These are phyloP conservation scores for Pholiota adiposa DNA, from an alignment of 1,284 basidiomycete genomes.

Conservation along the genomic window DNA sequence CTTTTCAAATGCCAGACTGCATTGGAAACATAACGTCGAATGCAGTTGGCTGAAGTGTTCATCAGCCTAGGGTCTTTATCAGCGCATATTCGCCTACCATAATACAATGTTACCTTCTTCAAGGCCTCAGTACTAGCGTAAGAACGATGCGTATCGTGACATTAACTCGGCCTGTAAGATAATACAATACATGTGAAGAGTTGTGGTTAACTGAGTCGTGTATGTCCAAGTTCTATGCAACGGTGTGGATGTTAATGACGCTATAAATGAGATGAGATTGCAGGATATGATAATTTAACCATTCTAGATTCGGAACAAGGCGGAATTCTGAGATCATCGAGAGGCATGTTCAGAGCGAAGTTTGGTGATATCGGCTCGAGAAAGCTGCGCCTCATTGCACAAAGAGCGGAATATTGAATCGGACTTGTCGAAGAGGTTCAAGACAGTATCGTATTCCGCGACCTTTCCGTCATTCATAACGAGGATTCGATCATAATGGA, in stretches of 20 bases:
- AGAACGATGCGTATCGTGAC: too few species aligned
- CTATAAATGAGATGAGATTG: neutral
- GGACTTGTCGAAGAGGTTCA: constrained; percentile 70
- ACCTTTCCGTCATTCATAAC: constrained; percentile 52
- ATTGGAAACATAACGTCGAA: neutral
- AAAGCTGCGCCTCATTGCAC: constrained; percentile 74
- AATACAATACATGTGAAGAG: too few species aligned
- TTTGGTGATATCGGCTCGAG: constrained; percentile 39
- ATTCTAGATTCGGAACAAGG: neutral
- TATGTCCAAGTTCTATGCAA: too few species aligned
- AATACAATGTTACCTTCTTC: too few species aligned
- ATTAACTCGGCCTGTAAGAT: too few species aligned
- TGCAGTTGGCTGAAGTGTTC: too few species aligned
- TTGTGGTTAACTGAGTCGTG: too few species aligned
- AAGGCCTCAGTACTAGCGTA: too few species aligned
- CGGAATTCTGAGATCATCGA: neutral
- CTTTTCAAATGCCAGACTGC: neutral
- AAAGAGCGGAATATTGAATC: constrained; percentile 79
- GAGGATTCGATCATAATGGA: constrained; percentile 64
- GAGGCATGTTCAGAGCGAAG: constrained; percentile 37
- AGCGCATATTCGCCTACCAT: neutral
- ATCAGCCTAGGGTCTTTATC: neutral
- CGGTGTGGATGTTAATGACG: too few species aligned
- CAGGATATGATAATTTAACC: neutral
- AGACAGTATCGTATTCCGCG: constrained; percentile 80